Conservation (phyloP, 2,329 filamentous ascomycete species). For the Ilyonectria mors-panacis region DNA sequence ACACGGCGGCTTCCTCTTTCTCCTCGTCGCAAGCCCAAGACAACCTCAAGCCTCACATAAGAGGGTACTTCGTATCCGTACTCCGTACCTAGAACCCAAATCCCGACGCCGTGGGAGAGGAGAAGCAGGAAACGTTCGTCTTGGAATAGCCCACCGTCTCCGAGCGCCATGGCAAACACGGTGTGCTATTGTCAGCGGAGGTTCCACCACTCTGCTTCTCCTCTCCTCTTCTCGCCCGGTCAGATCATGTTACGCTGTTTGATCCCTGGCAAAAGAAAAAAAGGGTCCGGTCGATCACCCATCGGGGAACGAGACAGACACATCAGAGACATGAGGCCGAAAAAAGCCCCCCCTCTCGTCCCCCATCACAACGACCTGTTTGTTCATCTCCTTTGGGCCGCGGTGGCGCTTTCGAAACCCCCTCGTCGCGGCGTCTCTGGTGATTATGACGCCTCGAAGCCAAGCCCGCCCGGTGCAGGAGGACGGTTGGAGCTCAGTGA, state of each 20-base stretch:
- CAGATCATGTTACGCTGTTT: neutral
- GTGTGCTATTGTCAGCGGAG: conserved; percentile 1
- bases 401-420: too few relatives aligned
- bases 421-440: too few relatives aligned
- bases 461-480: neutral
- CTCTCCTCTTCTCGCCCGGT: neutral
- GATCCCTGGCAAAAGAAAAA: too few relatives aligned
- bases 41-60: neutral
- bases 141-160: neutral
- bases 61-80: neutral
- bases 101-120: neutral
- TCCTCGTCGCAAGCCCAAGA: too few relatives aligned
- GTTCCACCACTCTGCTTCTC: neutral
- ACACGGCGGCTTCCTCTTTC: neutral
- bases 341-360: too few relatives aligned
- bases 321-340: too few relatives aligned
- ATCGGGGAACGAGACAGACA: too few relatives aligned
- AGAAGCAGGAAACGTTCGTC: neutral
- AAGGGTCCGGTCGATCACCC: too few relatives aligned
- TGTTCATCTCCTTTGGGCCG: too few relatives aligned
- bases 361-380: too few relatives aligned
- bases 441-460: too few relatives aligned
- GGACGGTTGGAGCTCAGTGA: conserved; percentile 5
- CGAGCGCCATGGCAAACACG: conserved; percentile 1
- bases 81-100: neutral